Base-by-base conservation (phyloP, 495 filamentous ascomycete genomes). In the Talaromyces wortmannii region DNA sequence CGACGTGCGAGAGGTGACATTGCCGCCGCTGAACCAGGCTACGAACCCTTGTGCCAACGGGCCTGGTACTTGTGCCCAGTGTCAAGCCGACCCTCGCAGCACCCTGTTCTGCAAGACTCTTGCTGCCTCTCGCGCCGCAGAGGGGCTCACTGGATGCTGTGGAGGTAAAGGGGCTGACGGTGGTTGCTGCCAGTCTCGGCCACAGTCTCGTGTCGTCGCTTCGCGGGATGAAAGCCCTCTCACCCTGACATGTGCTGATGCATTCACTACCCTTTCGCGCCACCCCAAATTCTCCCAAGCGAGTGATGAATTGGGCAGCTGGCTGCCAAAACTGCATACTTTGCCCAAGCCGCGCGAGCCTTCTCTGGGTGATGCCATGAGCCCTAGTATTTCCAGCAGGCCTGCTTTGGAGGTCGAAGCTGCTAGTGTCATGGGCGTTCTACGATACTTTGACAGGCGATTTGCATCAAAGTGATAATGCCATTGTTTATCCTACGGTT, bases 81-180 rank as follows among this genome's bases (percentile, higher is more conserved):
- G 90, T 63, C 79, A 83, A 32, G 76, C 81, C 6, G 87, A 94
- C 66, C 87, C 90, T 2, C 83, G 82, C 58, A 88, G 90, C 23
- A 89, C 86, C 12, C 80, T 92, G 56, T 95, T 95, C 76, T 95
- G 90, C 72, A 88, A 89, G 60, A 88, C 85, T 33, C 79, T 95
- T 16, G 89, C 89, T 55, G 87, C 87, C 58, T 82, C 75, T 53
- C 75, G 77, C 50, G 66, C 70, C 56, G 75, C 69, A 68, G 81
- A 64, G 63, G 75, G 59, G 65, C 71, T 63, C 58, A 58, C 66
- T 56, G 78, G 66, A 53, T 73, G 76, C 43, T 83, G 81, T 63
- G 76, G 78, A 17, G 54, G 48, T 40, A 73, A 70, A 55, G 67
- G 65, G 55, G 66, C 66, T 43, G 74, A 75, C 32, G 78, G 78